Evolutionary conservation across 768 basidiomycete species (phyloP).

Genomic region (Podaxis carcinomalis): DNA sequence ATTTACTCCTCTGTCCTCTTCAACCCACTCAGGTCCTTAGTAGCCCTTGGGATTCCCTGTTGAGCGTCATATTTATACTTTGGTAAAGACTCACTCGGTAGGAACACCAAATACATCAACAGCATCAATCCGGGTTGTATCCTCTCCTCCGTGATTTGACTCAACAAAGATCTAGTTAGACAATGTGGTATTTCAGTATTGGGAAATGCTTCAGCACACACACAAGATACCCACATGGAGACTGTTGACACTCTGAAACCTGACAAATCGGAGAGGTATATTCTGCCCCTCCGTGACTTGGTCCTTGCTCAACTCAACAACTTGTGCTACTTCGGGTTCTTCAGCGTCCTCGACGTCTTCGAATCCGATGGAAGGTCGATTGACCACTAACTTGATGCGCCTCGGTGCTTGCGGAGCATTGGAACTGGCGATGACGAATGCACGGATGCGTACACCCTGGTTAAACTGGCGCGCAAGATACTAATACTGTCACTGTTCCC

Average conservation of each 20-base stretch:
- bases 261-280: constrained; percentile 56
- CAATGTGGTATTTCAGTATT: constrained; percentile 17
- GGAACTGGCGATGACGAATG: constrained; percentile 46
- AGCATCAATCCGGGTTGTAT: constrained; percentile 63
- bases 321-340: constrained; percentile 51
- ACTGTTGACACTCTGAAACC: constrained; percentile 65
- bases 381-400: constrained; percentile 57
- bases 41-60: background rate
- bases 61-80: background rate
- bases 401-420: constrained; percentile 47
- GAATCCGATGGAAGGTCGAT: constrained; percentile 58
- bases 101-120: constrained; percentile 62
- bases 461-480: constrained; percentile 49
- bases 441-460: constrained; percentile 60
- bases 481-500: background rate
- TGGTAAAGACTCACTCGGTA: constrained; percentile 36
- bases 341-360: constrained; percentile 55
- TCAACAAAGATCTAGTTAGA: constrained; percentile 48
- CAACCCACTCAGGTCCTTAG: constrained; percentile 3
- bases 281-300: constrained; percentile 43
- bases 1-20: constrained; percentile 2
- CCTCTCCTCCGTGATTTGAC: constrained; percentile 57
- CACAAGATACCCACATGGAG: constrained; percentile 42
- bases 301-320: constrained; percentile 46
- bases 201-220: background rate